phyloP scores from a whole-genome alignment of 2,329 filamentous ascomycete genomes.

The Ophiostoma novo-ulmi region DNA sequence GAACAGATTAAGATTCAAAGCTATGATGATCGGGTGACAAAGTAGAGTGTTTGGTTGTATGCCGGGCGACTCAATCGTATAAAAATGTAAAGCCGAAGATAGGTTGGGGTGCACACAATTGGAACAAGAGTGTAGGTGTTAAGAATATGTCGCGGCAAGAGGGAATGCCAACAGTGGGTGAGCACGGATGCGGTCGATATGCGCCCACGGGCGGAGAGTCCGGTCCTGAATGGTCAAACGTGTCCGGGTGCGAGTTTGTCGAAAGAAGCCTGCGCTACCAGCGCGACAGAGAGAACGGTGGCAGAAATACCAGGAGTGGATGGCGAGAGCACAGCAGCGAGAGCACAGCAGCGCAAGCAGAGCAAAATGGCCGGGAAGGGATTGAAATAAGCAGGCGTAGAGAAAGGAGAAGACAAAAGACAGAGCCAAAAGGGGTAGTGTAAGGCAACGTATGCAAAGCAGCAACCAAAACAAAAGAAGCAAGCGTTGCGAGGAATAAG shows the following conservation, averaged over 20 bases:
- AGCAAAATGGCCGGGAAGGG: background rate
- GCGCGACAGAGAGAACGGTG: background rate
- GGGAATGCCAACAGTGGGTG: background rate
- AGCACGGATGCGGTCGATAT: background rate
- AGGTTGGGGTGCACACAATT: background rate
- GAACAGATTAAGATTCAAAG: background rate
- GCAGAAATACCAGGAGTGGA: background rate
- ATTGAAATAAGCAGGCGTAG: background rate
- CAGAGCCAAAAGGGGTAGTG: slow-evolving; percentile 1
- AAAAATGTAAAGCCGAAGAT: background rate
- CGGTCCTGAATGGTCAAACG: background rate
- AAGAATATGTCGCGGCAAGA: background rate
- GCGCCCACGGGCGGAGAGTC: background rate
- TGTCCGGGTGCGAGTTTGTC: background rate
- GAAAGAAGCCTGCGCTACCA: background rate
- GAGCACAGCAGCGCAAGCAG: background rate
- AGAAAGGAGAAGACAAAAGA: background rate
- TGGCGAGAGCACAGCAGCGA: background rate
- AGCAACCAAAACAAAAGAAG: background rate
- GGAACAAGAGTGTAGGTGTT: background rate
- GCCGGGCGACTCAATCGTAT: background rate
- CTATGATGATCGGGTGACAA: background rate
- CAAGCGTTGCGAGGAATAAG: background rate
- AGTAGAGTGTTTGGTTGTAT: background rate
- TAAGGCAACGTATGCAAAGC: background rate